Conservation (phyloP, 2,329 filamentous ascomycete genomes). For the Rugonectria rugulosa region DNA sequence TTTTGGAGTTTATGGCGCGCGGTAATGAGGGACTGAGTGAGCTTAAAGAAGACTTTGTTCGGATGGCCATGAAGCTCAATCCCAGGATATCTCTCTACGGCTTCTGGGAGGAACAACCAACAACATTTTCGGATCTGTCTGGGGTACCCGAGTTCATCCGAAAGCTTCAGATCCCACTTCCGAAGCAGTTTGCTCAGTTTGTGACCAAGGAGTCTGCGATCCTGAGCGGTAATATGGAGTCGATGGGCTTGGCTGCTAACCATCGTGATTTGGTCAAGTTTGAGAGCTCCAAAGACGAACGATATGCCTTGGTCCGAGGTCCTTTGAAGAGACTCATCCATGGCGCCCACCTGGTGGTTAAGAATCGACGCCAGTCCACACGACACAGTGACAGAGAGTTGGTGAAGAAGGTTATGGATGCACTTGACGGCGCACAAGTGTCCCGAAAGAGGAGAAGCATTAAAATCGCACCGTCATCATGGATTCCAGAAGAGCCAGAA, state of each 20-base stretch:
- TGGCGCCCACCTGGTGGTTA: conserved; percentile 45
- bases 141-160: conserved; percentile 41
- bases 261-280: conserved; percentile 54
- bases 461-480: conserved; percentile 45
- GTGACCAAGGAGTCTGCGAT: conserved; percentile 50
- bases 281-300: conserved; percentile 48
- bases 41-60: conserved; percentile 49
- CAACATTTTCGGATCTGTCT: conserved; percentile 47
- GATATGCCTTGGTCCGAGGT: conserved; percentile 45
- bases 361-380: conserved; percentile 47
- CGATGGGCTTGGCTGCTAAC: conserved; percentile 45
- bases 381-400: conserved; percentile 45
- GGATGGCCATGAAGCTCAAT: conserved; percentile 43
- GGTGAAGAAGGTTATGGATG: conserved; percentile 43
- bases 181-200: conserved; percentile 47
- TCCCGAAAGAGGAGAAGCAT: conserved; percentile 44
- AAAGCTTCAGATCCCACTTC: conserved; percentile 35
- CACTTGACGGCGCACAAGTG: conserved; percentile 45
- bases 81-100: conserved; percentile 50
- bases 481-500: conserved; percentile 48
- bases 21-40: conserved; percentile 48
- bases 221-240: conserved; percentile 44
- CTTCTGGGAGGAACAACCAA: conserved; percentile 51
- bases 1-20: conserved; percentile 50
- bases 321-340: conserved; percentile 48